Base-by-base conservation (phyloP, 345 rosid species). In the Gossypium rotundifolium region DNA sequence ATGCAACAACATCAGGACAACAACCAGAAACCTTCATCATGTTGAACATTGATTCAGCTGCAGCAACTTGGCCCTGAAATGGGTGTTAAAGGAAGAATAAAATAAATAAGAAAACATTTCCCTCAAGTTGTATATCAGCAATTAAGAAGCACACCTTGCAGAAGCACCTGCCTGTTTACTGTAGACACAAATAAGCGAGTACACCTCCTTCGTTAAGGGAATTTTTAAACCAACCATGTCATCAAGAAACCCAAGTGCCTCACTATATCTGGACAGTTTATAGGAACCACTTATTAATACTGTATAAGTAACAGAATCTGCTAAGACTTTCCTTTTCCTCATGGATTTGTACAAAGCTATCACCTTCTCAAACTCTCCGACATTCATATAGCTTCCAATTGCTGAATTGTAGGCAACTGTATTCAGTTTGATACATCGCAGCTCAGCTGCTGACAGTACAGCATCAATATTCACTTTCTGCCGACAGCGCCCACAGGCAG, bases 331-430 rank as follows among this genome's bases (percentile, higher is more conserved):
- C 78, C 70, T 84, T 80, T 80, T 86, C 71, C 83, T 88, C 98
- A 94, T 94, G 76, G 86, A 79, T 79, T 78, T 82, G 80, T 90
- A 90, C 78, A 94, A 75, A 73, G 81, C 85, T 42, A 77, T 16
- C 54, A 92, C 96, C 81, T 86, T 94, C 65, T 90, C 94, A 80
- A 80, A 85, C 69, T 90, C 94, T 52, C 97, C 94, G n/a, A 84
- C 88, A 77, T 86, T 90, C 84, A 92, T 86, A 77, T 83, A 92
- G 86, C 96, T 89, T 74, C 93, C 93, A 73, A 92, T 89, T 46
- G 96, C 94, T 55, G 98, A 88, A 86, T 94, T 94, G 79, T 87
- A 94, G 7, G 98, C 93, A 82, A 84, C 75, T 22, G 93, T 87
- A 72, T 92, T 94, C 79, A 94, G 82, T 81, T 84, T 80, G 70